These are phyloP conservation scores for Penicillium bialowiezense DNA, from an alignment of 495 filamentous ascomycete species.

Conservation along the genomic window DNA sequence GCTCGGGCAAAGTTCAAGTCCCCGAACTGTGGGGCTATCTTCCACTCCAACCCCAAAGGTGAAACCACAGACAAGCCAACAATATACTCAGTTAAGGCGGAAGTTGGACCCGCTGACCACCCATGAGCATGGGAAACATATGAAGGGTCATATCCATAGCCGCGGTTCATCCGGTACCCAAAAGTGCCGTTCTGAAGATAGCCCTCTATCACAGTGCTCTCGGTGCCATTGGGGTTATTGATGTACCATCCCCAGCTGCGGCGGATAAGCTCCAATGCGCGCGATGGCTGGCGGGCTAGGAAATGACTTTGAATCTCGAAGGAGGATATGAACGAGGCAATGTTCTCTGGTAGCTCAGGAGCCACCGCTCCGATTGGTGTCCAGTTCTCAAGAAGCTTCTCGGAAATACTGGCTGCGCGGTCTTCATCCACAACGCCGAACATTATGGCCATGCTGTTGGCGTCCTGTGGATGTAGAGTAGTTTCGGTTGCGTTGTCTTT, in stretches of 20 bases:
- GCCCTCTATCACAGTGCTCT: conserved; percentile 59
- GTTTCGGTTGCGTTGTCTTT: conserved; percentile 53
- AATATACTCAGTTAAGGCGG: conserved; percentile 50
- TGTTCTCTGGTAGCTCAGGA: conserved; percentile 54
- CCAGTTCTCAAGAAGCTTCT: conserved; percentile 52
- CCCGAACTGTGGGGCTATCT: conserved; percentile 49
- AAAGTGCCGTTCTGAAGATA: conserved; percentile 54
- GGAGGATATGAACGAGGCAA: conserved; percentile 59
- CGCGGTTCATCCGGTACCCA: conserved; percentile 51
- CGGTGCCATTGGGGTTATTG: conserved; percentile 57
- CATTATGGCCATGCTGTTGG: conserved; percentile 47
- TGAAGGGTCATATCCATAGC: conserved; percentile 33
- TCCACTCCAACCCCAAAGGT: conserved; percentile 49
- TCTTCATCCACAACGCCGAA: conserved; percentile 36
- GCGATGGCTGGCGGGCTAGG: conserved; percentile 38
- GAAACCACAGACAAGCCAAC: conserved; percentile 51
- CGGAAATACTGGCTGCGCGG: conserved; percentile 37
- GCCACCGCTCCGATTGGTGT: conserved; percentile 56
- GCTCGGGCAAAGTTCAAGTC: conserved; percentile 50
- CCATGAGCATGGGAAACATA: conserved; percentile 57
- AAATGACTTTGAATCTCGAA: conserved; percentile 62
- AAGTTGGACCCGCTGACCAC: conserved; percentile 59
- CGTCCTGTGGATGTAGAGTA: conserved; percentile 48
- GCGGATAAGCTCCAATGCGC: conserved; percentile 56
- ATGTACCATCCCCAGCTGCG: conserved; percentile 63